Base-by-base conservation (phyloP, 1,139 yeast species). In the Geotrichum histeridarum region DNA sequence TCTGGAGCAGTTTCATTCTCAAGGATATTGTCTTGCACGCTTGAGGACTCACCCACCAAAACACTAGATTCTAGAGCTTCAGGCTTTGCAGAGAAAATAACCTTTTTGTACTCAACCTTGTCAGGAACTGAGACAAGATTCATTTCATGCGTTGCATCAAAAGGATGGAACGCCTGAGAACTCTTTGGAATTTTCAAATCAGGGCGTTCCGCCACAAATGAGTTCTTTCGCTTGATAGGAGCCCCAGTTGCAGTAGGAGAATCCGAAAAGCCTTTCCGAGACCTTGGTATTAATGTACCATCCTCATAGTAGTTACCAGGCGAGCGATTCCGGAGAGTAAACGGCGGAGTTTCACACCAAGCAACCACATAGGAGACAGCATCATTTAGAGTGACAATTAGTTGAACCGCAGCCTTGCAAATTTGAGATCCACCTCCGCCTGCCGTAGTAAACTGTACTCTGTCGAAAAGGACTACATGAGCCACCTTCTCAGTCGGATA, bases 281-380 rank as follows among this genome's bases (percentile, higher is more conserved):
- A 32, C n/a, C 51, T 44, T 2, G 52, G 48, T 7, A 50, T 50
- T 9, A 50, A 18, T 9, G 56, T 50, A 11, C 53, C 53, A 45
- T 55, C 55, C 6, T 50, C 50, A 35, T 53, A 55, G 33, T 51
- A 53, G 27, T 53, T 53, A 9, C 52, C 54, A 22, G 58, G 55
- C 2, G 58, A 53, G 30, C 55, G 18, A 15, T 50, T 52, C 12
- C 58, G 44, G 12, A 55, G 31, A 4, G 53, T 50, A 42, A 55
- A 55, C 8, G 51, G 51, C 4, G 54, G 55, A 2, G 58, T 55
- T 43, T 55, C 58, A 12, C 52, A 50, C 58, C 58, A 55, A 12
- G 58, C 55, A 31, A 48, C 55, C 15, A 55, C 54, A 22, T 55
- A 55, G 27, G 58, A 50, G 14, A 37, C 38, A 12, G 44, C 50